Base-by-base conservation (phyloP, 306 rosid species). In the Casuarina glauca region DNA sequence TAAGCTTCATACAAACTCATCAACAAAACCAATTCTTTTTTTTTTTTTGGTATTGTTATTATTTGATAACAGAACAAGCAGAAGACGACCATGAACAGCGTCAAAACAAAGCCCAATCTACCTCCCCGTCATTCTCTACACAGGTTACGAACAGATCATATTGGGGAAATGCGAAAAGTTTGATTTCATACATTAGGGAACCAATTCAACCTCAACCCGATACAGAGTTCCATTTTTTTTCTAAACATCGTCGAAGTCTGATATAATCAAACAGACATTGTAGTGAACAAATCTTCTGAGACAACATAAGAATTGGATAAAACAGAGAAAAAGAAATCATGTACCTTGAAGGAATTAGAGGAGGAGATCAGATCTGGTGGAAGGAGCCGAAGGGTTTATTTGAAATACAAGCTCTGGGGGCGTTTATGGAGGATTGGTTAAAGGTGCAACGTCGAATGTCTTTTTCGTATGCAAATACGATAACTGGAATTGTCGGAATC, bases 321-420 rank as follows among this genome's bases (percentile, higher is more conserved):
- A 42, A 43, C 66, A 69, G 44, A 19, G 9, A 66, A 2, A 20
- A 16, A 38, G 2, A 17, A 15, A n/a, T 17, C 55, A 20, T 67
- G 66, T 26, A 69, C 75, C 82, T 79, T 38, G 7, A 52, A 68
- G 78, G 46, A 58, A 70, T 16, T 61, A 71, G 35, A 13, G 6
- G 72, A 49, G 3, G 41, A 80, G 15, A 20, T 42, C 55, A 62
- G 84, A 79, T 2, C 54, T 9, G 71, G 42, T 16, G 35, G 10
- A 66, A 39, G 41, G 20, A 39, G 50, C 71, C 39, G 50, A 38
- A 42, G 35, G 35, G 5, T 66, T 64, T 3, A 3, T 39, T 61
- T 61, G 68, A 35, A 16, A 1, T 17, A 16, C 2, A 13, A 35
- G 35, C 3, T 35, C 11, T 26, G 58, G 26, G n/a, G 41, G 42